Evolutionary conservation across 2,329 filamentous ascomycete species (phyloP), one percentile per base, ranked within the genome.

Genomic region (Pseudogymnoascus sp.): DNA sequence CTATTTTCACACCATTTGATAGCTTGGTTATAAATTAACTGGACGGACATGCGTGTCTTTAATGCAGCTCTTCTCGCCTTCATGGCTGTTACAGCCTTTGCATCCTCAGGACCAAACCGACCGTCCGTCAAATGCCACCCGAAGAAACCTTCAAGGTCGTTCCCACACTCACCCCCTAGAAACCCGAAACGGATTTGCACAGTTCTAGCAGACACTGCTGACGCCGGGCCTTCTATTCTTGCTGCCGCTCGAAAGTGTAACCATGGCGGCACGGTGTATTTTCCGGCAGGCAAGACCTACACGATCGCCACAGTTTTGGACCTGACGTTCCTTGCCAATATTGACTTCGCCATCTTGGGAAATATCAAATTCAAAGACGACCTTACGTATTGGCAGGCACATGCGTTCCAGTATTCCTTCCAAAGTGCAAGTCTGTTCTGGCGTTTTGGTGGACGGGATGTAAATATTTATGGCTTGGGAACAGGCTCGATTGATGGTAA

Each of bases 341-440:
- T 86, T n/a, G 83, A 86, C 70, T 70, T 85, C 17, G 80, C 79
- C 79, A 74, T 68, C 33, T 51, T 63, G 1, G 68, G 69, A 29
- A 62, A 64, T 9, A 55, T 70, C 13, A 59, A 38, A 7, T 85
- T 85, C 72, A 80, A 78, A 59, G 79, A 81, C 59, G 81, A 86
- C 70, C 82, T 80, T 6, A 75, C 80, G 63, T 85, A 84, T 74
- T 85, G 83, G 83, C 77, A 82, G 66, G 74, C 72, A 21, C 76
- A 84, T 66, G 71, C 75, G n/a, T 84, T 84, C 74, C 75, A 79
- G 27, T 80, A 83, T 13, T 74, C 73, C 6, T 85, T 79, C 72
- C 83, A 85, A 64, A 84, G 84, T 63, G 78, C 80, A 5, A 81
- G 79, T 0, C 82, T 81, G 1, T 84, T 84, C 73, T 85, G 83